Conservation (phyloP, 305 asterid species). For the Fraxinus floribunda region DNA sequence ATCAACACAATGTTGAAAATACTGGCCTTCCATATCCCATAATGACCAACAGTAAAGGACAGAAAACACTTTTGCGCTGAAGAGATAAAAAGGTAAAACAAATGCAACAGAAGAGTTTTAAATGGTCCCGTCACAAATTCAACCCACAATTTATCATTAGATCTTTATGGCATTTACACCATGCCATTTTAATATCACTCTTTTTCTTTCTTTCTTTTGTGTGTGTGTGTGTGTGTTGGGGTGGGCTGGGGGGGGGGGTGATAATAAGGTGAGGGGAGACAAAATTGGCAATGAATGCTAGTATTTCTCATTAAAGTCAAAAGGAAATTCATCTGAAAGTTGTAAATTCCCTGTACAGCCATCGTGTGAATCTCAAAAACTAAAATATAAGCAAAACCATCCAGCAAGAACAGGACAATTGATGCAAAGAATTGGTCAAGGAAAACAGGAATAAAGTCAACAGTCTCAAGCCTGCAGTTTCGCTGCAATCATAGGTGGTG, state of each 20-base stretch:
- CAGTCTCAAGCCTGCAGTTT: background rate
- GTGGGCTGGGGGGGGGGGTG: background rate
- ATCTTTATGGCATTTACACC: background rate
- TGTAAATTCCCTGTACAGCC: background rate
- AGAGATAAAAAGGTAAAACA: background rate
- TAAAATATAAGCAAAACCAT: background rate
- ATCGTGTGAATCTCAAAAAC: background rate
- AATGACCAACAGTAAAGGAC: background rate
- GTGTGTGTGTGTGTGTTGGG: background rate
- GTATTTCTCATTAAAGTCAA: background rate
- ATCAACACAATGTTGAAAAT: background rate
- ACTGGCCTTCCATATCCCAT: background rate
- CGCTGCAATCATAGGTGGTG: constrained; percentile 16
- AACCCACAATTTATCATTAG: background rate
- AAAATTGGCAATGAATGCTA: background rate
- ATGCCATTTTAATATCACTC: background rate
- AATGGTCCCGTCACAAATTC: background rate
- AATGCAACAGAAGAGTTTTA: background rate
- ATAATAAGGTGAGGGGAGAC: background rate
- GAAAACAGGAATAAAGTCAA: constrained; percentile 1
- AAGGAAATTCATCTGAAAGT: background rate
- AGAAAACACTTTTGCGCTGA: background rate
- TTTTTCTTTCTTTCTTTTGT: too few species aligned
- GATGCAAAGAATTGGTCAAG: background rate
- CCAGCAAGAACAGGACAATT: background rate